A percentile compares a stretch with the other conserved stretches of the same genome.
phyloP scores from a whole-genome alignment of 345 rosid species.

The Eucalyptus sp. region DNA sequence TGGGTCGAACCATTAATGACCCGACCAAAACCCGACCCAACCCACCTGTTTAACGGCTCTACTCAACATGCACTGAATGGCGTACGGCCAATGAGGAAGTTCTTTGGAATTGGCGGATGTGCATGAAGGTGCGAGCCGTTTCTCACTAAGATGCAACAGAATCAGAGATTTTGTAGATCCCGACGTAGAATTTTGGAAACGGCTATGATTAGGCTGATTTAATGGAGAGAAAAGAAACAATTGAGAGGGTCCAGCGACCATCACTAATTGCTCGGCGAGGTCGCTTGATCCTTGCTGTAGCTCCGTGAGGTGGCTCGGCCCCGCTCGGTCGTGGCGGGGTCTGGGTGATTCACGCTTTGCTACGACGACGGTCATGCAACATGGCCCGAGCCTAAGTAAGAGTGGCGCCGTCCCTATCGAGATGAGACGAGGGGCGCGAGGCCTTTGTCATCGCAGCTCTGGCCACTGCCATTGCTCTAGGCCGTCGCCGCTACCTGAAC shows the following conservation, averaged over 20 bases:
- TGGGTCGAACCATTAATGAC: too few species aligned
- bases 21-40: too few species aligned
- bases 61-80: neutral
- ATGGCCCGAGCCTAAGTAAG: neutral
- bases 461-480: neutral
- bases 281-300: neutral
- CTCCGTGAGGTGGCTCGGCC: neutral
- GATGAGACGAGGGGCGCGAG: neutral
- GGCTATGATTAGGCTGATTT: neutral
- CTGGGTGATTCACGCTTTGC: neutral
- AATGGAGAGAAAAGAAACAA: neutral
- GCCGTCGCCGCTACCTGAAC: neutral
- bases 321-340: neutral
- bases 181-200: neutral
- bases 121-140: neutral
- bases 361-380: neutral
- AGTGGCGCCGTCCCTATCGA: neutral
- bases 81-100: neutral
- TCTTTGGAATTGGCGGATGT: neutral
- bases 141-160: neutral
- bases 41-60: too few species aligned
- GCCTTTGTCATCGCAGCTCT: neutral
- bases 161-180: neutral
- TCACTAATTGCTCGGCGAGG: neutral
- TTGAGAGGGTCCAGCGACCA: neutral